Evolutionary conservation across 371 early-diverging fungal genomes (phyloP).

Genomic region (Rhizopus sp.): DNA sequence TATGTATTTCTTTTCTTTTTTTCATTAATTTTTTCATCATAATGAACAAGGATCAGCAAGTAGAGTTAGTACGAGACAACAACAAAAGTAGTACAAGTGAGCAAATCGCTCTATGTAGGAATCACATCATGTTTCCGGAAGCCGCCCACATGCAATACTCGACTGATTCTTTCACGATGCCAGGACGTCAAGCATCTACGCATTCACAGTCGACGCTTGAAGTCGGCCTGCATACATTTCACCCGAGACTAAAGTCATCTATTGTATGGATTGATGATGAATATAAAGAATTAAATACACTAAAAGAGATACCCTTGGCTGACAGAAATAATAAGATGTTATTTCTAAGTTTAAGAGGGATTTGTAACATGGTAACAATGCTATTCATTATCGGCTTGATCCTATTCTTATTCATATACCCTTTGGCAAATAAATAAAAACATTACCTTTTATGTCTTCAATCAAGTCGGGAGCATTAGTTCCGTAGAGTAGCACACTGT

Average conservation of each 20-base stretch:
- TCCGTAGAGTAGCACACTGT: background rate
- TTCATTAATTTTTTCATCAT: no score
- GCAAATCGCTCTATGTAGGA: background rate
- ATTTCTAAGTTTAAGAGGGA: conserved; percentile 9
- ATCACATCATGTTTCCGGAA: background rate
- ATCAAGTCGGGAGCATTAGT: background rate
- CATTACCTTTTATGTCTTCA: background rate
- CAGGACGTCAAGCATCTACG: conserved; percentile 1
- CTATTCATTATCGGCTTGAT: conserved; percentile 16
- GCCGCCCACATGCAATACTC: background rate
- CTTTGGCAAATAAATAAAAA: conserved; percentile 10
- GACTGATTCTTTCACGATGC: background rate
- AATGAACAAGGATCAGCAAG: background rate
- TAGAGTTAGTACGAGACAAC: background rate
- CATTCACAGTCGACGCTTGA: background rate
- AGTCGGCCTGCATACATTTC: background rate
- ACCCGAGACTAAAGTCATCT: conserved; percentile 14
- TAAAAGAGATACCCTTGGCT: background rate
- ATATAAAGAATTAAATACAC: conserved; percentile 11
- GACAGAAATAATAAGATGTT: conserved; percentile 3
- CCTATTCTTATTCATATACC: conserved; percentile 20
- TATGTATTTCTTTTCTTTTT: background rate
- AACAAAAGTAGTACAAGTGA: background rate
- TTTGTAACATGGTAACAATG: conserved; percentile 21
- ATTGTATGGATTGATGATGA: conserved; percentile 31